Conservation (phyloP, 192 early-diverging fungal species). For the Allomyces macrogynus region DNA sequence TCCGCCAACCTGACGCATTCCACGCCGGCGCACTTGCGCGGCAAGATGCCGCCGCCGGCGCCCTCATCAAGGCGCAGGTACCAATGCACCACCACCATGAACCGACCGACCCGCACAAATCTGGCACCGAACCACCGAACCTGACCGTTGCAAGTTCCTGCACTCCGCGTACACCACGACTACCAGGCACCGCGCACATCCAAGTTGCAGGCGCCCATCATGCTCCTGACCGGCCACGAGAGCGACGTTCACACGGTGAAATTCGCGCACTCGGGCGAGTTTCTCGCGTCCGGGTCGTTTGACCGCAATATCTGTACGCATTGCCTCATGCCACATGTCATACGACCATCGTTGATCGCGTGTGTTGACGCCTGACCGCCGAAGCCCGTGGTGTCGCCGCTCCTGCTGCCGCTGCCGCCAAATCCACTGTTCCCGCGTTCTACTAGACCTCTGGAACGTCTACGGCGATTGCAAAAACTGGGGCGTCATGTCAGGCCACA, state of each 20-base stretch:
- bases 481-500: conserved; percentile 67
- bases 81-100: too few species aligned
- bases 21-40: too few species aligned
- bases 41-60: too few species aligned
- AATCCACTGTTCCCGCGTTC: background rate
- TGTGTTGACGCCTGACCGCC: background rate
- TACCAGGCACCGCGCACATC: conserved; percentile 40
- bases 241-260: conserved; percentile 63
- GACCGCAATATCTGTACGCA: conserved; percentile 64
- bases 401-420: background rate
- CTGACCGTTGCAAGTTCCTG: too few species aligned
- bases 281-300: conserved; percentile 59
- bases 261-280: conserved; percentile 68
- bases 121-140: too few species aligned
- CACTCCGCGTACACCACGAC: too few species aligned
- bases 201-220: conserved; percentile 59
- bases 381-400: background rate
- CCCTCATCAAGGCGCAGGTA: too few species aligned
- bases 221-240: conserved; percentile 62
- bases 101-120: too few species aligned
- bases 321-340: too few species aligned
- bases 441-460: conserved; percentile 75
- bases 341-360: background rate
- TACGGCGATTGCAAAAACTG: conserved; percentile 82
- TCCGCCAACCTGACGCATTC: too few species aligned